These are phyloP conservation scores for Sporothrix variecibatus DNA, from an alignment of 2,329 filamentous ascomycete species.

Conservation along the genomic window DNA sequence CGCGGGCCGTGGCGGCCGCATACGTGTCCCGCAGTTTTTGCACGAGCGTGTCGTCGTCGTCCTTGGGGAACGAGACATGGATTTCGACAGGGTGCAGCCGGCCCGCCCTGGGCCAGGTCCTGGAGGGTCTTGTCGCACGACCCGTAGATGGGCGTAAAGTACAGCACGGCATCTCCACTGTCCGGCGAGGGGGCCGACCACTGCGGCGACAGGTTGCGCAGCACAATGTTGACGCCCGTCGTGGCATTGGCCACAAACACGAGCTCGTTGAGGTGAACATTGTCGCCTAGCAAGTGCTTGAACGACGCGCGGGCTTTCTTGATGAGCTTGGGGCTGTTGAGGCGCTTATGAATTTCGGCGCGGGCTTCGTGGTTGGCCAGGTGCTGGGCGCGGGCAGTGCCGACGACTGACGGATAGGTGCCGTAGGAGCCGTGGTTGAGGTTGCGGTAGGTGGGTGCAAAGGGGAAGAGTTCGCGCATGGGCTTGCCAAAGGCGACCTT, in stretches of 20 bases:
- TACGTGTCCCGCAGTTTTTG: slow-evolving; percentile 55
- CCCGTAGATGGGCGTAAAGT: slow-evolving; percentile 68
- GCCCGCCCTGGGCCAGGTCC: slow-evolving; percentile 57
- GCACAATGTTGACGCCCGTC: slow-evolving; percentile 65
- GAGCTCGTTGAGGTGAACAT: slow-evolving; percentile 50
- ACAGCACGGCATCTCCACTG: slow-evolving; percentile 64
- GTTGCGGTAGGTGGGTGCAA: slow-evolving; percentile 37
- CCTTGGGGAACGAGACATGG: slow-evolving; percentile 58
- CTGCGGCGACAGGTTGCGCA: slow-evolving; percentile 57
- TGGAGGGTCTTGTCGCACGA: slow-evolving; percentile 65
- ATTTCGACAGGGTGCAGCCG: slow-evolving; percentile 48
- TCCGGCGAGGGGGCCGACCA: slow-evolving; percentile 27
- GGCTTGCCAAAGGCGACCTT: slow-evolving; percentile 30
- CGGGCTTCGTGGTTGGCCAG: slow-evolving; percentile 60
- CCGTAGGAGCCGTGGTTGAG: slow-evolving; percentile 64
- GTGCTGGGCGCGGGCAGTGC: slow-evolving; percentile 52
- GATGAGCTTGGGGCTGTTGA: slow-evolving; percentile 56
- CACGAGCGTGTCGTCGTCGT: slow-evolving; percentile 62
- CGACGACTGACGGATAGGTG: slow-evolving; percentile 60
- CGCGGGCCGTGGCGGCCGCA: slow-evolving; percentile 47
- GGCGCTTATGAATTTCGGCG: slow-evolving; percentile 68
- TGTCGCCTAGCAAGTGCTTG: slow-evolving; percentile 57
- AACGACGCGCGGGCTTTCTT: slow-evolving; percentile 60
- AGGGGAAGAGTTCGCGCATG: slow-evolving; percentile 40
- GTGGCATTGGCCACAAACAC: slow-evolving; percentile 74